Evolutionary conservation across 2,329 filamentous ascomycete species (phyloP).

Genomic region (Hypoxylon sp.): DNA sequence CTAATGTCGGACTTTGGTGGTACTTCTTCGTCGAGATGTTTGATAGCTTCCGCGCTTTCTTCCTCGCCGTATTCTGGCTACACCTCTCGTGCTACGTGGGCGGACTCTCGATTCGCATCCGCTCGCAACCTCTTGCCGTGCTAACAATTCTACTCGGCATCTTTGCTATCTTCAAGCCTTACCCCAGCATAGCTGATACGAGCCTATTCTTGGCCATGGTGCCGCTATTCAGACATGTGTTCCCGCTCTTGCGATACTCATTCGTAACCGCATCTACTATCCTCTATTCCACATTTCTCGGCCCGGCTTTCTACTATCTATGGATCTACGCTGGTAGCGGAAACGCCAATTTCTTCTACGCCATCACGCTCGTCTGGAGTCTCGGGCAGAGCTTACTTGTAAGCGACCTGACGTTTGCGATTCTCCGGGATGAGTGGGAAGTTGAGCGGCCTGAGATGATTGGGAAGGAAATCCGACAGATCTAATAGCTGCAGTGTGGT

Average conservation of each 20-base stretch:
- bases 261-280: slow-evolving; percentile 88
- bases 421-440: slow-evolving; percentile 94
- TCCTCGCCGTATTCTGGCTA: slow-evolving; percentile 97
- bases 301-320: slow-evolving; percentile 94
- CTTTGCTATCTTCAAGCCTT: slow-evolving; percentile 96
- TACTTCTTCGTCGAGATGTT: slow-evolving; percentile 99
- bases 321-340: slow-evolving; percentile 99
- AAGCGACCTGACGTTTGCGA: slow-evolving; percentile 89
- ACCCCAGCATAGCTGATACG: slow-evolving; percentile 92
- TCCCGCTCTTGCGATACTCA: slow-evolving; percentile 92
- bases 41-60: slow-evolving; percentile 96
- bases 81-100: slow-evolving; percentile 92
- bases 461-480: slow-evolving; percentile 88
- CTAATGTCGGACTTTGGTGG: slow-evolving; percentile 98
- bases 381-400: slow-evolving; percentile 88
- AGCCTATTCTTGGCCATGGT: slow-evolving; percentile 87
- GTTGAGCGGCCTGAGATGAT: slow-evolving; percentile 89
- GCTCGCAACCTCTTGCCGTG: slow-evolving; percentile 88
- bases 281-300: slow-evolving; percentile 88
- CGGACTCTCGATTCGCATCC: slow-evolving; percentile 85
- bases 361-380: slow-evolving; percentile 98
- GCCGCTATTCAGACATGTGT: slow-evolving; percentile 90
- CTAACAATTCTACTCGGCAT: slow-evolving; percentile 88
- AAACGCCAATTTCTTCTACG: slow-evolving; percentile 99
- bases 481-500: slow-evolving; percentile 64